Percentiles rank a stretch among this genome's conserved stretches.
These are phyloP conservation scores for Chaetomium sp. DNA, from an alignment of 2,329 filamentous ascomycete genomes.

Conservation along the genomic window DNA sequence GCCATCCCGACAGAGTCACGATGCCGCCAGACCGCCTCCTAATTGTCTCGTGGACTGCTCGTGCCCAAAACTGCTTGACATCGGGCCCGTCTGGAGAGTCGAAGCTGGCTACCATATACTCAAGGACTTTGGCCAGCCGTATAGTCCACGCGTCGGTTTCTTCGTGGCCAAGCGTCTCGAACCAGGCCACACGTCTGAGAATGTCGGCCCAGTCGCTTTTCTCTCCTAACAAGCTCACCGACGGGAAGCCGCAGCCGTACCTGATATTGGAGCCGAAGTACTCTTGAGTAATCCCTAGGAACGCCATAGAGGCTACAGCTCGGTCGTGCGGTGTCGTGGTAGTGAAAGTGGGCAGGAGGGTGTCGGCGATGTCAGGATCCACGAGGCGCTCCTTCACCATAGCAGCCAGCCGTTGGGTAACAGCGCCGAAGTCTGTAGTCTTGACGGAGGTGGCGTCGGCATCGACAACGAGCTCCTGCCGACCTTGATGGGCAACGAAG, in stretches of 20 bases:
- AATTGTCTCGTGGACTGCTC: conserved; percentile 8
- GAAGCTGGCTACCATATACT: conserved; percentile 45
- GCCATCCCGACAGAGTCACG: conserved; percentile 24
- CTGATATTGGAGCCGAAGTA: conserved; percentile 44
- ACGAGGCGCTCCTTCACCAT: conserved; percentile 15
- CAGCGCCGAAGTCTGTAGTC: not conserved
- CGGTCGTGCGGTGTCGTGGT: conserved; percentile 48
- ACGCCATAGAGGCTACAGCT: conserved; percentile 44
- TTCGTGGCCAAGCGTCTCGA: conserved; percentile 41
- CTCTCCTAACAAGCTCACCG: conserved; percentile 50
- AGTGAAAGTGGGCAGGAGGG: conserved; percentile 46
- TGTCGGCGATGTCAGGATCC: conserved; percentile 16
- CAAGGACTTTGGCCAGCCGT: conserved; percentile 44
- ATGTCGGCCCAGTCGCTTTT: conserved; percentile 46
- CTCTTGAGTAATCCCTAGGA: conserved; percentile 49
- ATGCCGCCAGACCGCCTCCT: not conserved
- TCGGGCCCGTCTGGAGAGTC: conserved; percentile 35
- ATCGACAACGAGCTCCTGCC: conserved; percentile 44
- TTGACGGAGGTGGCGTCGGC: not conserved
- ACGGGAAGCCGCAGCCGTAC: conserved; percentile 48
- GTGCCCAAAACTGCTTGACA: conserved; percentile 44
- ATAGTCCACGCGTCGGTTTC: conserved; percentile 37
- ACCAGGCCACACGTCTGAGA: conserved; percentile 43
- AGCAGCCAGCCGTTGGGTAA: conserved; percentile 2
- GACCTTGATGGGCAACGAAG: conserved; percentile 47